Conservation (phyloP, 371 early-diverging fungal genomes). For the Mortierella polycephala region DNA sequence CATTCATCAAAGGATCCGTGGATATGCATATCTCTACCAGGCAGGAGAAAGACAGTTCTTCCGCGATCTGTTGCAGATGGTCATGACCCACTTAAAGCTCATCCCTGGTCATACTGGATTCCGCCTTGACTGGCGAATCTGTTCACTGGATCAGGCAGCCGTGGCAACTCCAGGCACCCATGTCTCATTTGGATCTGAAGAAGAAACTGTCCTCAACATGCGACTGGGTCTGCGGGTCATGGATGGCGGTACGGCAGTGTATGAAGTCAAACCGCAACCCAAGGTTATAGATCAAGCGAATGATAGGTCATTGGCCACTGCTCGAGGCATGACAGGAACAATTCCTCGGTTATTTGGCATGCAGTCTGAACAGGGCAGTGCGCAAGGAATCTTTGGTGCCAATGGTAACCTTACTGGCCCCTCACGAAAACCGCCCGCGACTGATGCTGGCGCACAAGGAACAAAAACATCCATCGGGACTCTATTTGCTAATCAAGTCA, state of each 20-base stretch:
- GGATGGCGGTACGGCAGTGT: slow-evolving; percentile 5
- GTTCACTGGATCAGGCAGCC: neutral
- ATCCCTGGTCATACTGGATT: slow-evolving; percentile 3
- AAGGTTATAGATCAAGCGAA: neutral
- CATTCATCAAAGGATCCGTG: slow-evolving; percentile 32
- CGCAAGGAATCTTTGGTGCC: neutral
- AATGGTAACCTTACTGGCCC: neutral
- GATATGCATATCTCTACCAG: slow-evolving; percentile 33
- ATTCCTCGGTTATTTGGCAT: slow-evolving; percentile 5
- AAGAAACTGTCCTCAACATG: neutral
- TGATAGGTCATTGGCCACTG: neutral
- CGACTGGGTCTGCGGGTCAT: neutral
- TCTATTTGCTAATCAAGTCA: slow-evolving; percentile 18
- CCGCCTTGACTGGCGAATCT: neutral
- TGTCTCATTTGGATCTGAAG: neutral
- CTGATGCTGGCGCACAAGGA: neutral
- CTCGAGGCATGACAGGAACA: slow-evolving; percentile 1
- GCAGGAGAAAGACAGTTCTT: slow-evolving; percentile 42
- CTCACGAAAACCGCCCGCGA: neutral
- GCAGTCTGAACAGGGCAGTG: neutral
- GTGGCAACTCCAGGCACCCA: neutral
- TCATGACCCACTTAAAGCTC: slow-evolving; percentile 16
- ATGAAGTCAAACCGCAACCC: neutral
- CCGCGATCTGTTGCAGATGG: slow-evolving; percentile 19
- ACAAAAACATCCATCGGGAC: slow-evolving; percentile 8